phyloP scores from a whole-genome alignment of 768 basidiomycete species.

The Naganishia vishniacii region DNA sequence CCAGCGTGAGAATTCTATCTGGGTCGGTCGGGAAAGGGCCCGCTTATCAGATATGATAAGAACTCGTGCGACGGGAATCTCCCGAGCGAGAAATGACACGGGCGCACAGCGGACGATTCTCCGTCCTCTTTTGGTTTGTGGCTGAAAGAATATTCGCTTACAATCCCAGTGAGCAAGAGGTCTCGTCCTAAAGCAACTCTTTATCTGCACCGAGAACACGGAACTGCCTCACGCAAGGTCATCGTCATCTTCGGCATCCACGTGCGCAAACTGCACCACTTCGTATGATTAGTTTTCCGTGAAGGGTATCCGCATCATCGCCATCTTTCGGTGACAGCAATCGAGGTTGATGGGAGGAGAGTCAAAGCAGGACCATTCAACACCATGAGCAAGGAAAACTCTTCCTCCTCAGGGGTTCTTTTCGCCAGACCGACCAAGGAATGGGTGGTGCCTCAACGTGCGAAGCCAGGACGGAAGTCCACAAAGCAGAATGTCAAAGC shows the following conservation, averaged over 20 bases:
- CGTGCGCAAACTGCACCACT: too few species aligned
- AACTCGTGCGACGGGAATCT: slow-evolving; percentile 14
- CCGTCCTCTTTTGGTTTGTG: background rate
- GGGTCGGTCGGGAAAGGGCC: background rate
- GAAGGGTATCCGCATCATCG: too few species aligned
- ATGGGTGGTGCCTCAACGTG: slow-evolving; percentile 47
- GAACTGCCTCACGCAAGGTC: too few species aligned
- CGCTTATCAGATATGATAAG: slow-evolving; percentile 24
- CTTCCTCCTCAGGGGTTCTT: slow-evolving; percentile 42
- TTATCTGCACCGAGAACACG: background rate
- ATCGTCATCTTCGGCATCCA: too few species aligned
- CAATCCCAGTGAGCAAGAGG: background rate
- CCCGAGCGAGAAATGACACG: slow-evolving; percentile 5
- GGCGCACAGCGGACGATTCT: background rate
- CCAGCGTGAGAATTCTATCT: slow-evolving; percentile 11
- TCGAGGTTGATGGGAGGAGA: background rate
- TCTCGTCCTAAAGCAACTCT: background rate
- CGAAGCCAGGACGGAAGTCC: slow-evolving; percentile 45
- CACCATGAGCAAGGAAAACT: slow-evolving; percentile 25
- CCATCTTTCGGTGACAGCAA: too few species aligned
- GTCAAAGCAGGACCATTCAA: too few species aligned
- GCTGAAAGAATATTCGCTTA: slow-evolving; percentile 5
- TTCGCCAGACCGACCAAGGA: slow-evolving; percentile 47
- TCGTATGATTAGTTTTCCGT: too few species aligned
- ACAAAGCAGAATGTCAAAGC: slow-evolving; percentile 14